phyloP scores from a whole-genome alignment of 75 land plant genomes.

The Pinus taeda region DNA sequence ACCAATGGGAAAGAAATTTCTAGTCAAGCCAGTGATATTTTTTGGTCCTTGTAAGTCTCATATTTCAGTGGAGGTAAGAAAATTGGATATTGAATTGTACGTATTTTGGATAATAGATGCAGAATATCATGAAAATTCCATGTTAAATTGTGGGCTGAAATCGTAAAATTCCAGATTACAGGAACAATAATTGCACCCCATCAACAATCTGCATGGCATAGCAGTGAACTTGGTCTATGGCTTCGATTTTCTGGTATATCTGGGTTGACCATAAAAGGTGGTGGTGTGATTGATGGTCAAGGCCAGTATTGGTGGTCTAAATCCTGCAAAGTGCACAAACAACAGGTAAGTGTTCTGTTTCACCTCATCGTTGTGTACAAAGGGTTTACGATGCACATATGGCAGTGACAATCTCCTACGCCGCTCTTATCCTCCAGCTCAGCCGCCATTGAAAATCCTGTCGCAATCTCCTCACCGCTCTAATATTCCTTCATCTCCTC shows the following conservation, averaged over 20 bases:
- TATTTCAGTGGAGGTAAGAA: slow-evolving; percentile 13
- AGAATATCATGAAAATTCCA: no score
- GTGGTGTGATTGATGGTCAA: slow-evolving; percentile 58
- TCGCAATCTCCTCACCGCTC: no score
- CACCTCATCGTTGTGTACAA: no score
- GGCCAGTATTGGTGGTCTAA: slow-evolving; percentile 60
- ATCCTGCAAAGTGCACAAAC: slow-evolving; percentile 25
- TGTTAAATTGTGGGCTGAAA: no score
- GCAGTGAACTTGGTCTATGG: slow-evolving; percentile 20
- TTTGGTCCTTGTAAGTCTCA: slow-evolving; percentile 38
- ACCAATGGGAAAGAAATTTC: slow-evolving; percentile 22
- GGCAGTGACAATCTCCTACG: no score
- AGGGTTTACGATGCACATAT: no score
- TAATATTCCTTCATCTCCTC: no score
- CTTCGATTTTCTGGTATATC: slow-evolving; percentile 33
- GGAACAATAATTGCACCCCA: slow-evolving; percentile 26
- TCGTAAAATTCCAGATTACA: slow-evolving; percentile 6
- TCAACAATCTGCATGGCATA: slow-evolving; percentile 1
- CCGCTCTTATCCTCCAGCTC: no score
- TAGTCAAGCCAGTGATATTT: slow-evolving; percentile 26
- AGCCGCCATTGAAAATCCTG: no score
- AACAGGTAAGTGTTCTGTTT: slow-evolving; percentile 5
- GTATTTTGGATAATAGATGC: no score
- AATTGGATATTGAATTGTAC: no score
- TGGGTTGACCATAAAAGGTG: slow-evolving; percentile 42